These are phyloP conservation scores for Fusarium sp. DNA, from an alignment of 2,329 filamentous ascomycete species.

Conservation along the genomic window DNA sequence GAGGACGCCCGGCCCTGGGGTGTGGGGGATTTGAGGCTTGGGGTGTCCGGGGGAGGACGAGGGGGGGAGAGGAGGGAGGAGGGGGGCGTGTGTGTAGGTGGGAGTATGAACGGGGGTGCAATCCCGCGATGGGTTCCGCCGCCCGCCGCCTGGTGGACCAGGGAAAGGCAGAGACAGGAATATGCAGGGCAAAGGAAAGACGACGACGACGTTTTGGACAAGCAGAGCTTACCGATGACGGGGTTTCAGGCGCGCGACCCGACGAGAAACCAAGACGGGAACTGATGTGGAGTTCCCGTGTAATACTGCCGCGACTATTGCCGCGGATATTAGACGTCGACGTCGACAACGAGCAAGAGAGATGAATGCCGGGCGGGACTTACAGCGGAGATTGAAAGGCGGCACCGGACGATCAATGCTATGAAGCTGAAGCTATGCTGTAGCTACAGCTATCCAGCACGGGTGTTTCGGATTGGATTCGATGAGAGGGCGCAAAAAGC, in stretches of 20 bases:
- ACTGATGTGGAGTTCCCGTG: constrained; percentile 20
- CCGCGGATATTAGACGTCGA: constrained; percentile 19
- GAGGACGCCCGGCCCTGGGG: too few species aligned
- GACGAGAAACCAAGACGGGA: constrained; percentile 31
- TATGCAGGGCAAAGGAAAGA: constrained; percentile 20
- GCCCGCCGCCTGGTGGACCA: constrained; percentile 37
- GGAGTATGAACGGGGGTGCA: constrained; percentile 38
- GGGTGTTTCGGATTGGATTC: not conserved
- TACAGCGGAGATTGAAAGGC: constrained; percentile 29
- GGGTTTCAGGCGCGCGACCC: constrained; percentile 25
- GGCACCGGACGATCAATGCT: constrained; percentile 5
- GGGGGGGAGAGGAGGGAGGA: not conserved
- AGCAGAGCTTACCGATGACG: constrained; percentile 31
- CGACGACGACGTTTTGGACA: not conserved
- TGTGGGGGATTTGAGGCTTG: too few species aligned
- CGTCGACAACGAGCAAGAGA: not conserved
- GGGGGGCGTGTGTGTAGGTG: constrained; percentile 9
- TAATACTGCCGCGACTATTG: constrained; percentile 23
- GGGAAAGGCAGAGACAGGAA: not conserved
- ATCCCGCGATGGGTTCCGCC: constrained; percentile 36
- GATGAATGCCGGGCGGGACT: constrained; percentile 8
- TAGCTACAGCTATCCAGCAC: not conserved
- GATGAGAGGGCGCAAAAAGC: constrained; percentile 16
- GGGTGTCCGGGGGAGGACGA: too few species aligned
- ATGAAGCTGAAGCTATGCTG: not conserved